Conservation (phyloP, 257 asterid species). For the Coffea canephora region DNA sequence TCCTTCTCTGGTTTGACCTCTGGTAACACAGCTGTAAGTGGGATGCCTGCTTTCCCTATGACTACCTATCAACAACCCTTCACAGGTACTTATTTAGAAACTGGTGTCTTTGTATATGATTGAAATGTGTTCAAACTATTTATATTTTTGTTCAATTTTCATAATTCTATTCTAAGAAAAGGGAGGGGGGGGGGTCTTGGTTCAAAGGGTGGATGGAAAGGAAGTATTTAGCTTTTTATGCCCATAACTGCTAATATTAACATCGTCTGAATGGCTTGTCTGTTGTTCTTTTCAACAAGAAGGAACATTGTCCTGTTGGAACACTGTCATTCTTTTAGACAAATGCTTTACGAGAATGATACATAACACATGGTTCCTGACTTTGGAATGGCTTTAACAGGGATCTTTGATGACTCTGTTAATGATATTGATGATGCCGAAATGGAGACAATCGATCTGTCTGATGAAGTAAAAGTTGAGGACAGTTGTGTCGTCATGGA, state of each 20-base stretch:
- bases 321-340: background rate
- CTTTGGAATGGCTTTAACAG: conserved; percentile 29
- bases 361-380: background rate
- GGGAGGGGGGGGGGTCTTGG: background rate
- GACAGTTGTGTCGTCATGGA: conserved; percentile 23
- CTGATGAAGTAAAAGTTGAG: conserved; percentile 34
- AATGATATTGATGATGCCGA: conserved; percentile 31
- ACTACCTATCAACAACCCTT: conserved; percentile 8
- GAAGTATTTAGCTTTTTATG: background rate
- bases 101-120: background rate
- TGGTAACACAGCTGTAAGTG: conserved; percentile 25
- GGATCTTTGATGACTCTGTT: conserved; percentile 19
- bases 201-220: background rate
- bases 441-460: conserved; percentile 65
- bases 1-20: conserved; percentile 18
- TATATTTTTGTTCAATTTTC: background rate
- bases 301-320: background rate
- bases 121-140: background rate
- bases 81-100: conserved; percentile 18
- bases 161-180: background rate
- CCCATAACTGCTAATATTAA: background rate
- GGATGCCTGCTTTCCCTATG: conserved; percentile 20
- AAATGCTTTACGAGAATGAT: background rate
- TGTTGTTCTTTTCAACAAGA: background rate
- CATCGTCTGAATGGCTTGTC: background rate